Conservation (phyloP, 2,329 filamentous ascomycete genomes). For the Uncinocarpus reesii region DNA sequence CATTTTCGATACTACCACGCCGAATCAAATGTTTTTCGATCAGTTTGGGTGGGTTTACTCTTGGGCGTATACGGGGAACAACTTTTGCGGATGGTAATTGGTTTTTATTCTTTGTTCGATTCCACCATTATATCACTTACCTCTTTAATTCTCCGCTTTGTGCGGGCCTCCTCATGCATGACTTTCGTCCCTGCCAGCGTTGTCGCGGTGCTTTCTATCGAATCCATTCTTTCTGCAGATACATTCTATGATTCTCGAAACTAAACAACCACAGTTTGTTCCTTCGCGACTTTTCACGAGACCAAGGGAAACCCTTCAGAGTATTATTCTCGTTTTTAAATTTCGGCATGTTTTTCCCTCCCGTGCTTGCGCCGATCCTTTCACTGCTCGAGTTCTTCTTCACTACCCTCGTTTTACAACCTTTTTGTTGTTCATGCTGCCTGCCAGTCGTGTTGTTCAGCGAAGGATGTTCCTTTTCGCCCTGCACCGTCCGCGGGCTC, state of each 20-base stretch:
- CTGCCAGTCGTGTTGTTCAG: conserved; percentile 5
- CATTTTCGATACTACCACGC: not conserved
- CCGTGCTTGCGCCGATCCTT: not conserved
- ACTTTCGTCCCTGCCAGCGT: conserved; percentile 1
- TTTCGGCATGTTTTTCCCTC: conserved; percentile 1
- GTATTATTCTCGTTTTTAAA: not conserved
- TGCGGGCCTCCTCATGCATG: not conserved
- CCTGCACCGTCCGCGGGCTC: not conserved
- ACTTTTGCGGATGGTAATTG: conserved; percentile 6
- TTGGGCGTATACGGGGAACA: conserved; percentile 8
- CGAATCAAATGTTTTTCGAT: not conserved
- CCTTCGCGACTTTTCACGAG: not conserved
- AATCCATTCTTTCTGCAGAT: not conserved
- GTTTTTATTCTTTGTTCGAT: conserved; percentile 1
- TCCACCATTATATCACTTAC: not conserved
- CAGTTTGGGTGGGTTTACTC: not conserved
- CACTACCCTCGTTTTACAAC: conserved; percentile 1
- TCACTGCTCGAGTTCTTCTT: not conserved
- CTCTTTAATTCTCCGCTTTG: conserved; percentile 4
- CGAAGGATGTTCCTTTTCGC: conserved; percentile 1
- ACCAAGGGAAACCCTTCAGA: not conserved
- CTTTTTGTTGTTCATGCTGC: not conserved
- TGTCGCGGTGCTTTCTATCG: not conserved
- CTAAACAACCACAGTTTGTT: not conserved
- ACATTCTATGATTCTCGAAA: not conserved